These are phyloP conservation scores for Bruguiera gymnorhiza DNA, from an alignment of 345 rosid genomes.

Conservation along the genomic window DNA sequence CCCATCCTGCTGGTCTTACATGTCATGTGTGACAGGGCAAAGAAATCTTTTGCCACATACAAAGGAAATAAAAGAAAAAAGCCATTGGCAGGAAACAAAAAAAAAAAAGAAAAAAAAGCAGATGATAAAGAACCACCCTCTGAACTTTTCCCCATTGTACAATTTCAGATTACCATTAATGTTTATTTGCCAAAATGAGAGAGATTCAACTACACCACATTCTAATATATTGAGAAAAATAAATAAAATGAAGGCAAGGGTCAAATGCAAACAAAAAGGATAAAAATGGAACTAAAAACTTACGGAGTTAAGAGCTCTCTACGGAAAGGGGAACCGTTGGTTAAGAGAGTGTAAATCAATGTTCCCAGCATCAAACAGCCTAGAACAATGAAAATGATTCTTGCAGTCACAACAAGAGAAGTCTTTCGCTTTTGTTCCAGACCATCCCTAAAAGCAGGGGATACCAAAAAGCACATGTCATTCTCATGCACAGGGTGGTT, in stretches of 20 bases:
- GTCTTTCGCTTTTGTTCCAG: conserved; percentile 37
- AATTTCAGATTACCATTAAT: neutral
- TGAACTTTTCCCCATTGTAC: neutral
- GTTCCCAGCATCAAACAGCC: conserved; percentile 74
- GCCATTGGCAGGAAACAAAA: neutral
- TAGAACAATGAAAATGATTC: conserved; percentile 53
- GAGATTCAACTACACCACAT: neutral
- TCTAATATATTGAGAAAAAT: neutral
- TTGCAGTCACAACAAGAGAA: conserved; percentile 51
- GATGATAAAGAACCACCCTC: neutral
- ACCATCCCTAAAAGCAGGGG: conserved; percentile 37
- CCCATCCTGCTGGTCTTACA: too few relatives aligned
- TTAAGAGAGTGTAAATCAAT: conserved; percentile 56
- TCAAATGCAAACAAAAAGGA: neutral
- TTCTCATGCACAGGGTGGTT: too few relatives aligned
- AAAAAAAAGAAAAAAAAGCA: neutral
- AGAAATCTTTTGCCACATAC: too few relatives aligned
- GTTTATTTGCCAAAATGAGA: neutral
- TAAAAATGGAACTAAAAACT: conserved; percentile 24
- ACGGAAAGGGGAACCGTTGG: conserved; percentile 86
- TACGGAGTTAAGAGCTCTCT: conserved; percentile 78
- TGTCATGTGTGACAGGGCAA: too few relatives aligned
- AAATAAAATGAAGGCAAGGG: neutral
- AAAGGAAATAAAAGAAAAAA: neutral
- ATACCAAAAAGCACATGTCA: conserved; percentile 2